Evolutionary conservation across 2,329 filamentous ascomycete species (phyloP), one percentile per base, ranked within the genome.

Genomic region (Clarireedia paspali): DNA sequence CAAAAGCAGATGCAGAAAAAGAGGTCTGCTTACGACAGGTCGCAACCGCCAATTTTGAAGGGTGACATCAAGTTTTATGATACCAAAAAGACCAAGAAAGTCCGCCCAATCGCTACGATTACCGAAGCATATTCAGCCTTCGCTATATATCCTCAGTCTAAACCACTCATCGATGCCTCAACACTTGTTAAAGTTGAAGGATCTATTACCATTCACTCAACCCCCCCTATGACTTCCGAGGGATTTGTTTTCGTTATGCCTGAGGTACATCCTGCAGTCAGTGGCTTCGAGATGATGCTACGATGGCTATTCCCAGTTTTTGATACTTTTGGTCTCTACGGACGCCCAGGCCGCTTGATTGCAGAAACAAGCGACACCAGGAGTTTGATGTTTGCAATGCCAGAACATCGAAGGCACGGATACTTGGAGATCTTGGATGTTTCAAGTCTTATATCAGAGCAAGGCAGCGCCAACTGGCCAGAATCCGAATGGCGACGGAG

Each of bases 241-340:
- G 94, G 94, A 0, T 96, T 96, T 65, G 89, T 99, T 4, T 99
- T 99, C 67, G 85, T 97, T 63, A 96, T 99, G 91, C 94, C 94
- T 4, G 94, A 99, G 70, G 82, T 87, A 1, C 90, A 89, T 66
- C 87, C 92, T n/a, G 91, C 90, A 17, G 88, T 99, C 12, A 88
- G 84, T 54, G 94, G 94, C 0, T 96, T 97, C 64, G 94, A 97
- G 71, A 96, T 95, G 78, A 87, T 99, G 78, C 77, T 99, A 36
- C 83, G 90, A 47, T 96, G 89, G 74, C 77, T 99, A 12, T 95
- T 99, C 69, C 94, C 94, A 0, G 89, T 91, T 0, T 99, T 89
- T 77, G 94, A 99, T 69, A 89, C 89, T 0, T 99, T 96, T 70
- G 84, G 80, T 40, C 77, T 99, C 1, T 99, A 99, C 65, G 94